Evolutionary conservation across 805 yeast species (phyloP), one percentile per base, ranked within the genome.

Genomic region (Helenozyma baotianmanensis): DNA sequence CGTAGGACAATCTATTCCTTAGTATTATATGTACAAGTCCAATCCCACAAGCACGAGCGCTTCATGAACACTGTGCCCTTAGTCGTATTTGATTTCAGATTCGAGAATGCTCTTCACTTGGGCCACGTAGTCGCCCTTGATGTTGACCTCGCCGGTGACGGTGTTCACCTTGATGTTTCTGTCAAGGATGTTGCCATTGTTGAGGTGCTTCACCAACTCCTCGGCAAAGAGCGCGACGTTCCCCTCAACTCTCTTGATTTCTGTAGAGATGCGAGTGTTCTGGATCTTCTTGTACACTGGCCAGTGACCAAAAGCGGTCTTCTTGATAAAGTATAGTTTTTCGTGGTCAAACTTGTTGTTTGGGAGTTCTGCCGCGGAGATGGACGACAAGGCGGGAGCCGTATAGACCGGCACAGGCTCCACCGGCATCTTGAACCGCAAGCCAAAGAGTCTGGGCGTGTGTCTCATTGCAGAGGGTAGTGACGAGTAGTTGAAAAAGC

Each of bases 281-380:
- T 78, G 84, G 41, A 68, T 57, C 41, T 82, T 86, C 33, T 73
- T 67, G 60, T 87, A 87, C 1, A 87, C 83, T n/a, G 96, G 96
- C 53, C 88, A 66, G 52, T 82, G 78, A 4, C 90, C 87, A 29
- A 62, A 67, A 11, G 70, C 58, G 6, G 85, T 69, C 54, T 82
- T 77, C 14, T 58, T 42, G 21, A 75, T 51, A 48, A 46, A 52
- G 47, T 75, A 75, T 16, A 30, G 42, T 28, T 60, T 57, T 6
- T 61, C 52, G 14, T 34, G 39, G 29, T 64, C 69, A 38, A 54
- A 68, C 23, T 58, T 64, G 32, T 45, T 47, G 35, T 47, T 47
- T 26, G 46, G 48, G 14, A 47, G 46, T 17, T 44, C 37, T 6
- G 31, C 27, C 13, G 43, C 40, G n/a, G 41, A 12, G 16, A 45